Evolutionary conservation across 768 basidiomycete species (phyloP).

Genomic region (Cyathus striatus): DNA sequence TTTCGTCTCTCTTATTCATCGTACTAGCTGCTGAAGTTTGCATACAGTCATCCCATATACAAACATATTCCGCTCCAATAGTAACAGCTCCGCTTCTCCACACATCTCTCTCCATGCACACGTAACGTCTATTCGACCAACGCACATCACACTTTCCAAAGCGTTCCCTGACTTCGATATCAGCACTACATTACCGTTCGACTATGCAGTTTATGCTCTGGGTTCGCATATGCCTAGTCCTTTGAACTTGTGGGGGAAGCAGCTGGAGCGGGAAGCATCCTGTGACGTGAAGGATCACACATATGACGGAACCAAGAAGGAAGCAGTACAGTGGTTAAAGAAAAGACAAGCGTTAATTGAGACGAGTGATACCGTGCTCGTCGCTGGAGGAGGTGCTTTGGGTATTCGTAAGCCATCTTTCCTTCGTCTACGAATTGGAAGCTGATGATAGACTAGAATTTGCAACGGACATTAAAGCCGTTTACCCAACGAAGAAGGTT

Average conservation of each 20-base stretch:
- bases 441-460: conserved; percentile 38
- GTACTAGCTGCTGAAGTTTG: background rate
- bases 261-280: too few species aligned
- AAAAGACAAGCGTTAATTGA: conserved; percentile 44
- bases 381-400: conserved; percentile 70
- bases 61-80: conserved; percentile 41
- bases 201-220: conserved; percentile 57
- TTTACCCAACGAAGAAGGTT: conserved; percentile 46
- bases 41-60: conserved; percentile 50
- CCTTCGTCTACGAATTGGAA: background rate
- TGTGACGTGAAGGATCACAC: conserved; percentile 7
- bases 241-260: conserved; percentile 52
- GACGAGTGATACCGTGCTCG: conserved; percentile 44
- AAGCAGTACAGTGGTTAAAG: conserved; percentile 46
- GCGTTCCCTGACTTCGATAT: conserved; percentile 43
- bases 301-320: conserved; percentile 40
- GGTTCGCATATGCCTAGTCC: conserved; percentile 53
- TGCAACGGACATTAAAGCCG: conserved; percentile 54
- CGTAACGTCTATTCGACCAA: conserved; percentile 30
- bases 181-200: conserved; percentile 35
- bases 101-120: conserved; percentile 40
- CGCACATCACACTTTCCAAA: conserved; percentile 39
- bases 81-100: conserved; percentile 11
- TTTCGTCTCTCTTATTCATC: background rate
- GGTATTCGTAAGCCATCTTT: conserved; percentile 52